Conservation (phyloP, 2,329 filamentous ascomycete genomes). For the Sphaerulina vaccinii region DNA sequence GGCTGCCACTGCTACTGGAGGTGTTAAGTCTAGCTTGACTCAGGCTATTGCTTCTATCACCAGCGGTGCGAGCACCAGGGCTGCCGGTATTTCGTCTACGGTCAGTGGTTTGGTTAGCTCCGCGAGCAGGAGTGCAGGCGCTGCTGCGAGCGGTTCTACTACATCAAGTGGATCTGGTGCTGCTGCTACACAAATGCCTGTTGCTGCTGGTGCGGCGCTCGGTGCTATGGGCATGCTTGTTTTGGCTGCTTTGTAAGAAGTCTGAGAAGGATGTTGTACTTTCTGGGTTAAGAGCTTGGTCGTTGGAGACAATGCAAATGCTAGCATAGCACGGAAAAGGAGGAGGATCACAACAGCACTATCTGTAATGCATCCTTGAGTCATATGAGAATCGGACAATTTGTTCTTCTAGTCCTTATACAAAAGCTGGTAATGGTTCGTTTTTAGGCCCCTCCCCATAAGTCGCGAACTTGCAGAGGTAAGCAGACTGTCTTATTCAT, state of each 20-base stretch:
- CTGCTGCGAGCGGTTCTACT: conserved; percentile 7
- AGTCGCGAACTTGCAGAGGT: too few species aligned
- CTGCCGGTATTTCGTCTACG: background rate
- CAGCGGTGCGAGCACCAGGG: background rate
- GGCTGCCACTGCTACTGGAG: conserved; percentile 18
- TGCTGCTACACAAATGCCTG: conserved; percentile 19
- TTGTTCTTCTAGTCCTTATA: too few species aligned
- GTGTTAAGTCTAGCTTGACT: background rate
- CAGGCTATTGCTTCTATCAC: conserved; percentile 9
- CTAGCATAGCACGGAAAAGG: background rate
- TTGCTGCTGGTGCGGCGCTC: conserved; percentile 24
- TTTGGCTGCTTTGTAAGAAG: conserved; percentile 19
- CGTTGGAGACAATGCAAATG: background rate
- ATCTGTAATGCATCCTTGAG: background rate
- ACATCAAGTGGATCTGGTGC: background rate
- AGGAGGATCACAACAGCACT: background rate
- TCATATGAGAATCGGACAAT: background rate
- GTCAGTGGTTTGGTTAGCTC: conserved; percentile 9
- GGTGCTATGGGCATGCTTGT: conserved; percentile 24
- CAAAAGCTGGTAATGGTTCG: too few species aligned
- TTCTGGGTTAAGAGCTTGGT: background rate
- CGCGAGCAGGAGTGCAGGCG: conserved; percentile 1
- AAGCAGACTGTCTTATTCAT: too few species aligned
- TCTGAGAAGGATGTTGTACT: background rate
- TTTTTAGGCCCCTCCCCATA: too few species aligned